A percentile compares a stretch with the other conserved stretches of the same genome.
phyloP scores from a whole-genome alignment of 164 flowering plant species.

The Houttuynia cordata region DNA sequence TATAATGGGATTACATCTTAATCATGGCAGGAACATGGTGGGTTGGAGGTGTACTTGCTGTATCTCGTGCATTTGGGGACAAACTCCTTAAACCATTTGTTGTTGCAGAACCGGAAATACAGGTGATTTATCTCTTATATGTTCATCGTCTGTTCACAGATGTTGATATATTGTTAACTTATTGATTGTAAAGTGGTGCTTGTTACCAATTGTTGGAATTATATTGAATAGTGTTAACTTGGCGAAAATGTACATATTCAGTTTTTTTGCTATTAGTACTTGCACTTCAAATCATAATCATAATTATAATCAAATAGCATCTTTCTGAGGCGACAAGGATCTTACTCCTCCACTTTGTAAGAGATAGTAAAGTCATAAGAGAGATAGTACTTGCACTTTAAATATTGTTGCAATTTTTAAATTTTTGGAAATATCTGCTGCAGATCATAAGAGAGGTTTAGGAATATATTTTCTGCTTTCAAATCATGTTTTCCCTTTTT shows the following conservation, averaged over 20 bases:
- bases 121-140: slow-evolving; percentile 23
- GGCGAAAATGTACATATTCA: no score
- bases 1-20: no score
- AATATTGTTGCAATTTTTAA: no score
- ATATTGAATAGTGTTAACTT: no score
- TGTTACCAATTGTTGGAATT: no score
- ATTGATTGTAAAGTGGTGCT: neutral
- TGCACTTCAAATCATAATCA: no score
- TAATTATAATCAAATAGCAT: no score
- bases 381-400: no score
- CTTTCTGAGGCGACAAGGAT: no score
- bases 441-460: neutral
- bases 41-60: slow-evolving; percentile 83
- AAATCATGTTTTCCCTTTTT: neutral
- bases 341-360: no score
- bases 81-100: slow-evolving; percentile 62
- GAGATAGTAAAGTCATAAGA: no score
- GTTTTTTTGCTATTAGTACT: no score
- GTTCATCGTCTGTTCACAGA: neutral
- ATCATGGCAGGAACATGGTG: slow-evolving; percentile 64
- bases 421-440: neutral
- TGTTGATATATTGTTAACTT: neutral
- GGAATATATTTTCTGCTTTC: neutral
- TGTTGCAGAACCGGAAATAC: slow-evolving; percentile 84
- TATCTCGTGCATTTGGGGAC: slow-evolving; percentile 94